phyloP scores from a whole-genome alignment of 768 basidiomycete genomes.

The Kwoniella botswanensis region DNA sequence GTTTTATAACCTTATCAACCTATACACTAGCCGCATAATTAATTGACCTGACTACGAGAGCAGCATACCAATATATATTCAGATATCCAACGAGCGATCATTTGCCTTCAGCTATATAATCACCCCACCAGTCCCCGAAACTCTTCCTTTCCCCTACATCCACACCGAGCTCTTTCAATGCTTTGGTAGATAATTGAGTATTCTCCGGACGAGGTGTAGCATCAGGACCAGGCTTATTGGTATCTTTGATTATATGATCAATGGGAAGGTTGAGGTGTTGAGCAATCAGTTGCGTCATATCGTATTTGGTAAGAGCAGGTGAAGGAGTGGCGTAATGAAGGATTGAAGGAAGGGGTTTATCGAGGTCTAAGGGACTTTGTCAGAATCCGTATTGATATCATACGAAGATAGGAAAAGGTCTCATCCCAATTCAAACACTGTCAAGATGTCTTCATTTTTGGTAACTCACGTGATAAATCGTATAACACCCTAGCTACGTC shows the following conservation, averaged over 20 bases:
- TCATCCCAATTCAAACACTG: too few relatives aligned
- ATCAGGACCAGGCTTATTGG: slow-evolving; percentile 64
- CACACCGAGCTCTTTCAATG: slow-evolving; percentile 70
- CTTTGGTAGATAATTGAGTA: slow-evolving; percentile 75
- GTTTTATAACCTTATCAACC: too few relatives aligned
- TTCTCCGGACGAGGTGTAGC: slow-evolving; percentile 79
- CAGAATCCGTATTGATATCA: too few relatives aligned
- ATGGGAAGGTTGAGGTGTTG: slow-evolving; percentile 68
- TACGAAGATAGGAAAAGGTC: too few relatives aligned
- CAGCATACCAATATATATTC: neutral
- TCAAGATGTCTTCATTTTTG: too few relatives aligned
- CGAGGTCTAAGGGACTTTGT: slow-evolving; percentile 58
- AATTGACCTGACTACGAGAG: too few relatives aligned
- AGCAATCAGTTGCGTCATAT: slow-evolving; percentile 73
- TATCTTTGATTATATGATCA: slow-evolving; percentile 73
- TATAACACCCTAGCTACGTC: slow-evolving; percentile 87
- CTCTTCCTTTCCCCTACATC: slow-evolving; percentile 63
- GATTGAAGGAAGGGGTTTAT: slow-evolving; percentile 67
- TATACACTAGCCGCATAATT: too few relatives aligned
- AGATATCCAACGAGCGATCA: neutral
- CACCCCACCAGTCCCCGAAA: slow-evolving; percentile 87
- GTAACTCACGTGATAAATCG: slow-evolving; percentile 72
- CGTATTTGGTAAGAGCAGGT: slow-evolving; percentile 83
- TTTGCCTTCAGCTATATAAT: slow-evolving; percentile 31
- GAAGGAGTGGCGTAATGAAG: slow-evolving; percentile 84